These are phyloP conservation scores for Talaromyces piceae DNA, from an alignment of 2,329 filamentous ascomycete species.

Conservation along the genomic window DNA sequence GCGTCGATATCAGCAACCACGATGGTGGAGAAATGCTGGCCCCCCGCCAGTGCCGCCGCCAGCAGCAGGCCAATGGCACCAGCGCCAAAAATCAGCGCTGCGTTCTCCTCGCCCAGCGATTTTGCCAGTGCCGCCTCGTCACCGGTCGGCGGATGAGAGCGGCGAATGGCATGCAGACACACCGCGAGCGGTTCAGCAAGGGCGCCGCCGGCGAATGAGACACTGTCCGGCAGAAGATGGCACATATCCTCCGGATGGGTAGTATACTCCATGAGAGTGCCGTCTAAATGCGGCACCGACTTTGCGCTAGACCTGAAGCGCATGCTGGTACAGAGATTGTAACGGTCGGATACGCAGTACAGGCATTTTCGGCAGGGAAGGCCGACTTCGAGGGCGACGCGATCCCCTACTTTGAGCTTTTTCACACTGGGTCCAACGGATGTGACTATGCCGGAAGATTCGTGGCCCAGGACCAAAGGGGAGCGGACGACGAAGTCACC, in stretches of 20 bases:
- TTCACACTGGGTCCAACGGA: slow-evolving; percentile 58
- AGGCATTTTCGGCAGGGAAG: slow-evolving; percentile 65
- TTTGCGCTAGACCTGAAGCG: slow-evolving; percentile 54
- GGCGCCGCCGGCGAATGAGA: slow-evolving; percentile 51
- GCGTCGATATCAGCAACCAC: slow-evolving; percentile 56
- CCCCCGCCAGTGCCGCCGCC: slow-evolving; percentile 50
- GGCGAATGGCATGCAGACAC: slow-evolving; percentile 51
- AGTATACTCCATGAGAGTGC: slow-evolving; percentile 55
- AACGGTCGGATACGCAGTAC: slow-evolving; percentile 49
- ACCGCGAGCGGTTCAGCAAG: slow-evolving; percentile 55
- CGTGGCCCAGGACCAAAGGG: slow-evolving; percentile 73
- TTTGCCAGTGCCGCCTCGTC: slow-evolving; percentile 33
- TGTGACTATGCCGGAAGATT: slow-evolving; percentile 72
- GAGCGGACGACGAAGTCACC: slow-evolving; percentile 76
- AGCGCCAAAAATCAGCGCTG: slow-evolving; percentile 53
- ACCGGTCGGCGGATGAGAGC: slow-evolving; percentile 42
- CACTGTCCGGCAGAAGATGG: slow-evolving; percentile 47
- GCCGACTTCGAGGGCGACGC: slow-evolving; percentile 88
- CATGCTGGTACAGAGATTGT: slow-evolving; percentile 56
- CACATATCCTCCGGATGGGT: slow-evolving; percentile 56
- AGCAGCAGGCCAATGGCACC: slow-evolving; percentile 55
- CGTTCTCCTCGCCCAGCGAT: slow-evolving; percentile 33
- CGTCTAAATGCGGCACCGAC: slow-evolving; percentile 54
- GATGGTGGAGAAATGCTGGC: slow-evolving; percentile 47
- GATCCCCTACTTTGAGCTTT: slow-evolving; percentile 63